These are phyloP conservation scores for Penicillium decumbens DNA, from an alignment of 2,329 filamentous ascomycete species.

Conservation along the genomic window DNA sequence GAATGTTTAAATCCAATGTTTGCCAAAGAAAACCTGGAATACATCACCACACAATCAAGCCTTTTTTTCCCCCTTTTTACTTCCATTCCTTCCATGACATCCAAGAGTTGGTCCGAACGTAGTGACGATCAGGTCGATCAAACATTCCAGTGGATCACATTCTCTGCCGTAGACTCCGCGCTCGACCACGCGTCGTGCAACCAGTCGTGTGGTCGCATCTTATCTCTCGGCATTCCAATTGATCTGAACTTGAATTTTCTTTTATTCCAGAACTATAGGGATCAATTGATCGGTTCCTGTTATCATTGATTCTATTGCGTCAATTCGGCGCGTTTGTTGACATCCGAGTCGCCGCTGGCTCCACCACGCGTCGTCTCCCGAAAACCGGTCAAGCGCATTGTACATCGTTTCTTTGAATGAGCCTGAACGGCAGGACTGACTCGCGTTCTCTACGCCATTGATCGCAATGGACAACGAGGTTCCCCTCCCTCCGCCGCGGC, in stretches of 20 bases:
- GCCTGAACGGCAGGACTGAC: background rate
- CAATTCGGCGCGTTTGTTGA: constrained; percentile 21
- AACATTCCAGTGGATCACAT: constrained; percentile 19
- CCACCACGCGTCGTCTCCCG: constrained; percentile 24
- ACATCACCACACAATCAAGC: constrained; percentile 7
- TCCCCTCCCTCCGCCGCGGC: constrained; percentile 37
- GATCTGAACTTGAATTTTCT: background rate
- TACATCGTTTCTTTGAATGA: constrained; percentile 1
- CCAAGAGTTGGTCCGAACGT: background rate
- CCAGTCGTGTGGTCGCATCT: constrained; percentile 19
- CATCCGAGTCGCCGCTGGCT: constrained; percentile 10
- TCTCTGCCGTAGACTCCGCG: constrained; percentile 14
- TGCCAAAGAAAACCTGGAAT: background rate
- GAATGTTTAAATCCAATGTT: constrained; percentile 1
- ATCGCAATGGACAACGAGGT: constrained; percentile 37
- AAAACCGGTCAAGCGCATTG: constrained; percentile 2
- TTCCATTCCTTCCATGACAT: background rate
- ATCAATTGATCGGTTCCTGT: background rate
- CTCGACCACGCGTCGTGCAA: constrained; percentile 18
- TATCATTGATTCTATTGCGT: background rate
- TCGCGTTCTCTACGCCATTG: background rate
- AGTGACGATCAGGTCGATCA: constrained; percentile 20
- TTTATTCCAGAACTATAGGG: background rate
- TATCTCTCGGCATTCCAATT: constrained; percentile 16
- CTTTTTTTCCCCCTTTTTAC: constrained; percentile 8